phyloP scores from a whole-genome alignment of 352 stramenopile species.

The Phytophthora colocasiae region DNA sequence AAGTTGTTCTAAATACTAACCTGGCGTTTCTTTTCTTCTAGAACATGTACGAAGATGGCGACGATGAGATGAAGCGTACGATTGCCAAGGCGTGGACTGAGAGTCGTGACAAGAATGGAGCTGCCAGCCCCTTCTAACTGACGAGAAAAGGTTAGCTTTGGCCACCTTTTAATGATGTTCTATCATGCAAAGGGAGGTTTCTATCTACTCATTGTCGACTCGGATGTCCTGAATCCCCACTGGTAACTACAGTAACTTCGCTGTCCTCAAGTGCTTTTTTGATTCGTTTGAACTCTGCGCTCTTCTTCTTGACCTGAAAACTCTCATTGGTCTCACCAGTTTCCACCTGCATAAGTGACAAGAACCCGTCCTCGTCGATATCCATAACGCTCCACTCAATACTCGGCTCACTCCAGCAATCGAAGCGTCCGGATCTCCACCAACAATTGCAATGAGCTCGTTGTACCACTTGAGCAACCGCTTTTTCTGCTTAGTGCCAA shows the following conservation, averaged over 20 bases:
- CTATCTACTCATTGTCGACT: conserved; percentile 36
- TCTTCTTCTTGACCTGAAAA: conserved; percentile 77
- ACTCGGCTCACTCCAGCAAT: conserved; percentile 18
- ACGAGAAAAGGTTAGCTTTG: background rate
- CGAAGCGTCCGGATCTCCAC: conserved; percentile 49
- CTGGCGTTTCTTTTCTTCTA: conserved; percentile 16
- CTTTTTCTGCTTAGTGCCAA: conserved; percentile 87
- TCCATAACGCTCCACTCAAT: conserved; percentile 74
- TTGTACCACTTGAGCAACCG: conserved; percentile 87
- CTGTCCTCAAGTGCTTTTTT: conserved; percentile 65
- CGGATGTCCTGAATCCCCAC: conserved; percentile 62
- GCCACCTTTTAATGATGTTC: conserved; percentile 32
- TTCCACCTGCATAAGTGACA: conserved; percentile 73
- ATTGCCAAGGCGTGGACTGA: conserved; percentile 91
- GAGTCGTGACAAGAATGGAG: conserved; percentile 74
- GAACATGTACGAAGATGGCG: conserved; percentile 91
- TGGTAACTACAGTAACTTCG: conserved; percentile 62
- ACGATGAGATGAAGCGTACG: conserved; percentile 91
- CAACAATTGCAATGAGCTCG: conserved; percentile 70
- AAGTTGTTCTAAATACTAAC: background rate
- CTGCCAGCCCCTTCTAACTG: conserved; percentile 37
- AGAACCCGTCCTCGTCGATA: conserved; percentile 78
- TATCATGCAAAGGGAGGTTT: conserved; percentile 33
- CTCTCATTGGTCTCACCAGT: conserved; percentile 74
- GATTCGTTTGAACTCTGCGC: conserved; percentile 73